phyloP scores from a whole-genome alignment of 1,284 basidiomycete genomes.

The Ceratobasidium sp. region DNA sequence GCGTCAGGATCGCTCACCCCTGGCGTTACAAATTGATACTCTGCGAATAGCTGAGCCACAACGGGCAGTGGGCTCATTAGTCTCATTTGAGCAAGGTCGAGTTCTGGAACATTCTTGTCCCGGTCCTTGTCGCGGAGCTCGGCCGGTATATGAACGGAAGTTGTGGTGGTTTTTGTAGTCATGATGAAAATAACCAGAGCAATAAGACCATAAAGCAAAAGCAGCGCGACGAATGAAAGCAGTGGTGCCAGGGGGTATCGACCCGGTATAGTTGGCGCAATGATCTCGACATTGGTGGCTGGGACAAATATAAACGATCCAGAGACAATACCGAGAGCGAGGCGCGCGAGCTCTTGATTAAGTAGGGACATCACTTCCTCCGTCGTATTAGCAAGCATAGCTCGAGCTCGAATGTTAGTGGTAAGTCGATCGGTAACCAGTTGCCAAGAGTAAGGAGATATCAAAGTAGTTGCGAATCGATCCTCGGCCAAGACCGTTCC shows the following conservation, averaged over 20 bases:
- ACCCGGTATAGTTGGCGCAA: neutral
- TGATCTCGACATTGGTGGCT: neutral
- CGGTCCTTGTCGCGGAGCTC: neutral
- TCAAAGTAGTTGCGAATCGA: neutral
- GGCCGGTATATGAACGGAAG: neutral
- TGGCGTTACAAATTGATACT: neutral
- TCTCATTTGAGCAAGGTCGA: neutral
- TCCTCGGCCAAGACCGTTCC: neutral
- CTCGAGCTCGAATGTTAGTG: constrained; percentile 2
- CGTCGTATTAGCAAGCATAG: neutral
- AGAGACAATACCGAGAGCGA: neutral
- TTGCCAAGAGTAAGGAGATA: neutral
- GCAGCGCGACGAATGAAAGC: constrained; percentile 11
- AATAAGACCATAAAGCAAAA: neutral
- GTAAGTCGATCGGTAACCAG: constrained; percentile 3
- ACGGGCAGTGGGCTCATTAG: neutral
- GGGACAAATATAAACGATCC: neutral
- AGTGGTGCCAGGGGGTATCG: constrained; percentile 7
- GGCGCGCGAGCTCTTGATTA: constrained; percentile 11
- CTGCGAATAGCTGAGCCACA: constrained; percentile 3
- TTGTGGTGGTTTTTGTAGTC: neutral
- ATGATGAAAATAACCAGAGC: neutral
- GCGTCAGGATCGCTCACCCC: neutral
- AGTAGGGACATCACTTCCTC: neutral
- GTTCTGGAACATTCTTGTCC: neutral